phyloP scores from a whole-genome alignment of 805 yeast genomes.

The Tetrapisispora pingtungensis region DNA sequence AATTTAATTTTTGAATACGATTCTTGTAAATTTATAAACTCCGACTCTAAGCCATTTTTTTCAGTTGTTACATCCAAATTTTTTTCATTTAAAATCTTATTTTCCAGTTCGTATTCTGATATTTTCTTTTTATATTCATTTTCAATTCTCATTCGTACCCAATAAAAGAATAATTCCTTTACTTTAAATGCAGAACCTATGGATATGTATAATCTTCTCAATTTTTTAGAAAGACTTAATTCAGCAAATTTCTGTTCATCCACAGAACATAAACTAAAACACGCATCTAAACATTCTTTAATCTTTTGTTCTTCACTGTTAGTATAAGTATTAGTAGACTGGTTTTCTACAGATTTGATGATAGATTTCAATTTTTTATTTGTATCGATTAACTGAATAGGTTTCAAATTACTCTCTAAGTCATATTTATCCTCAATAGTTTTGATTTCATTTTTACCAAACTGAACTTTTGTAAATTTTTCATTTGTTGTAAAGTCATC shows the following conservation, averaged over 20 bases:
- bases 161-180: neutral
- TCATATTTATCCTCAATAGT: neutral
- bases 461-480: neutral
- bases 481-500: neutral
- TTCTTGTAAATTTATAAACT: neutral
- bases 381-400: neutral
- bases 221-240: neutral
- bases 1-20: neutral
- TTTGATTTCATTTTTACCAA: neutral
- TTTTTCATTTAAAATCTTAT: neutral
- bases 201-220: neutral
- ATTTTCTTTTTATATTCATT: neutral
- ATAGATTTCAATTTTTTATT: neutral
- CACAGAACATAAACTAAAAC: conserved; percentile 1
- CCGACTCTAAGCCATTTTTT: neutral
- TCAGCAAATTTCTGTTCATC: neutral
- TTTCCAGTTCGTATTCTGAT: neutral
- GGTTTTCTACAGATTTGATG: neutral
- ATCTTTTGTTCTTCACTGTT: neutral
- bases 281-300: neutral
- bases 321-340: neutral
- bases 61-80: too few relatives aligned
- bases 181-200: conserved; percentile 2
- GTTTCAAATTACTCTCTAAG: neutral
- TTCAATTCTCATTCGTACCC: neutral